Evolutionary conservation across 1,139 yeast species (phyloP), one percentile per base, ranked within the genome.

Genomic region (Lodderomyces theae): DNA sequence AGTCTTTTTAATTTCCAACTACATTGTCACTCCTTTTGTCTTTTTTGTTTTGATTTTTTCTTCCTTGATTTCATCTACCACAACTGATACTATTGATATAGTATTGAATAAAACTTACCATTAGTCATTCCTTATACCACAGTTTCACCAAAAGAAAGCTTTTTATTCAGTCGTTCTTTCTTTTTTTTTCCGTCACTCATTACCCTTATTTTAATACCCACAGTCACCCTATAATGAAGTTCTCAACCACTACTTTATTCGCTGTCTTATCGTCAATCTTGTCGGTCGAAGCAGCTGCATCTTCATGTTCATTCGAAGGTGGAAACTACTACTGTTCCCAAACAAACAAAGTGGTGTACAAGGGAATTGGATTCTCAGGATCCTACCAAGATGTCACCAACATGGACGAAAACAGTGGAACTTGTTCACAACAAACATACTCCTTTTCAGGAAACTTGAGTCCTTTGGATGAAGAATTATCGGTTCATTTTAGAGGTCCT

Each of bases 401-500:
- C 24, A 69, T 71, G 63, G 62, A 77, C 52, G 74, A 74, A 41
- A 56, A 62, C 34, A 50, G 67, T 23, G 80, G 77, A 26, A 48
- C 62, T 13, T 83, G 92, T 66, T 50, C 76, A 13, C 82, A 85
- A 59, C 65, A 66, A 47, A 54, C 71, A 38, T 51, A 63, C 26
- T 55, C 72, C 39, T 82, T 84, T 58, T 61, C 71, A 15, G 92
- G 92, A 32, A 61, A 74, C 42, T 76, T 80, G 61, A 68, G 89
- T 36, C 94, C 94, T 12, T 63, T 84, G 42, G 70, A 82, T 49
- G 82, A 77, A 50, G 87, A 80, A 53, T 64, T 85, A 41, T 80
- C 89, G n/a, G 86, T 84, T 25, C 94, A 85, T 60, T 77, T 84
- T 62, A 79, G 94, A 70, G 94, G 94, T 50, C 94, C 94, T 17